Evolutionary conservation across 371 early-diverging fungal genomes (phyloP), one percentile per base, ranked within the genome.

Genomic region (Mycotypha africana): DNA sequence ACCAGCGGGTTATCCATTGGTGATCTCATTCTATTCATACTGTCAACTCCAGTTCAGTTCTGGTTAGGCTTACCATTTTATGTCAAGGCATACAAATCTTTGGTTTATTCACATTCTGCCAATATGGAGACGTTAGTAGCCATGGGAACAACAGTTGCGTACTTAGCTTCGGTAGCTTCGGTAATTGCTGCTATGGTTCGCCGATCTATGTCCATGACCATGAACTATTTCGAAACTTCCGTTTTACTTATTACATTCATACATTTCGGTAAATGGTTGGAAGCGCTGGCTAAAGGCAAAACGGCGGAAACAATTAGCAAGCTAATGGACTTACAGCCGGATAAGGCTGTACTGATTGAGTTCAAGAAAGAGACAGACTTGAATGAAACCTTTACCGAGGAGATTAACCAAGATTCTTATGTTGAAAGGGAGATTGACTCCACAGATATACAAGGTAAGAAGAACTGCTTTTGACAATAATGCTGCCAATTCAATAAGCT

Each of bases 91-190:
- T 78, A 75, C 36, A 64, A 62, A 12, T 76, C 84, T 4, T 40
- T 83, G 1, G 60, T 69, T 1, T 79, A 79, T 57, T 52, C 81
- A 7, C 74, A 55, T n/a, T 74, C 74, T 3, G 81, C 82, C 36
- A 83, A 81, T 41, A 86, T 86, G 86, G 85, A 86, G 47, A 79
- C 80, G 0, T 40, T 86, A 15, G 78, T 86, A 2, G 72, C 81
- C 0, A 64, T 86, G 49, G 84, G 84, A n/a, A 83, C 82, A 0
- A 70, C 76, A n/a, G 80, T 78, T 2, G 81, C 82, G 12, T 86
- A 83, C 56, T 31, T 70, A 33, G 74, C 81, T 9, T 78, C 78
- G 3, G 63, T 80, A 0, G 79, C 65, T 3, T 67, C 72, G 16
- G 74, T 83, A 12, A 63, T 79, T 26, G 69, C 75, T 8, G 64